phyloP scores from a whole-genome alignment of 2,329 filamentous ascomycete genomes.

The Diaporthe capsici region DNA sequence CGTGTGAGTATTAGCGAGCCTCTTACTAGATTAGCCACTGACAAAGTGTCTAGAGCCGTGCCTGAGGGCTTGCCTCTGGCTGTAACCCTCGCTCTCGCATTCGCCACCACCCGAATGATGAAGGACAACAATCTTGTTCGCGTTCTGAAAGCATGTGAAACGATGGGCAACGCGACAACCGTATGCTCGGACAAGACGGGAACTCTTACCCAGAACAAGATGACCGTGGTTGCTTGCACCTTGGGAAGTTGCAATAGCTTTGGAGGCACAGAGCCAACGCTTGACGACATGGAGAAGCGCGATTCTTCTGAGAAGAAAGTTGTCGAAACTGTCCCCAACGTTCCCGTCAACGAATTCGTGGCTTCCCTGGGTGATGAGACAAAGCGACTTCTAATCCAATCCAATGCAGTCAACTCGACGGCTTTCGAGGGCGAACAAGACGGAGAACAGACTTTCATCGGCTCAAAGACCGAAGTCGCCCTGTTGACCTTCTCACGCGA shows the following conservation, averaged over 20 bases:
- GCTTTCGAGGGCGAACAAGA: constrained; percentile 64
- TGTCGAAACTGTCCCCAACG: constrained; percentile 47
- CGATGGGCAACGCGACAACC: constrained; percentile 80
- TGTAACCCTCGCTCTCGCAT: constrained; percentile 77
- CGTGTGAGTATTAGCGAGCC: constrained; percentile 53
- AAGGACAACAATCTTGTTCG: constrained; percentile 81
- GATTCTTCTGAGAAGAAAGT: constrained; percentile 47
- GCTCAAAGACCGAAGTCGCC: constrained; percentile 69
- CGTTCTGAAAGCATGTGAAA: constrained; percentile 78
- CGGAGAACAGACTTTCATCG: constrained; percentile 59
- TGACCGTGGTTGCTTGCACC: constrained; percentile 82
- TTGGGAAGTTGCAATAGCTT: constrained; percentile 63
- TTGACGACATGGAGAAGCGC: constrained; percentile 44
- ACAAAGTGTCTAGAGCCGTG: constrained; percentile 59
- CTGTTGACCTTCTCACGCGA: constrained; percentile 65
- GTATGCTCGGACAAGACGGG: constrained; percentile 87
- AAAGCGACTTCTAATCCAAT: constrained; percentile 48
- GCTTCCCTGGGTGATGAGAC: constrained; percentile 42
- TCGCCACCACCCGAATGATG: constrained; percentile 78
- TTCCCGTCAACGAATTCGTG: constrained; percentile 47
- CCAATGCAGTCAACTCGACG: constrained; percentile 63
- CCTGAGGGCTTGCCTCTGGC: constrained; percentile 77
- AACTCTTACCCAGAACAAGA: constrained; percentile 81
- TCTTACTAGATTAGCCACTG: background rate
- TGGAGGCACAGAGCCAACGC: constrained; percentile 48